Base-by-base conservation (phyloP, 306 rosid species). In the Prunus padus region DNA sequence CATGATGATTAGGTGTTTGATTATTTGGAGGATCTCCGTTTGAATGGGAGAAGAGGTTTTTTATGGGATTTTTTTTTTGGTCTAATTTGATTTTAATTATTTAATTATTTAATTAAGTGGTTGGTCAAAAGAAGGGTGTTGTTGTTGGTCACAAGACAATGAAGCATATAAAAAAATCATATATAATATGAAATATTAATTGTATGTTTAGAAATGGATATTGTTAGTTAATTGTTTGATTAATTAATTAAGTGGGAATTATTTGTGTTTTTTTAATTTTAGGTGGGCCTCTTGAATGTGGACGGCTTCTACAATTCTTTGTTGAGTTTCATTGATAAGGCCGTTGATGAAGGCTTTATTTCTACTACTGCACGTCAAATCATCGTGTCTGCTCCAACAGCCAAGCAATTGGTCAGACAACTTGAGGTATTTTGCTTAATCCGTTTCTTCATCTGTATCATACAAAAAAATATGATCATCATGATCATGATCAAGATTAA, bases 211-310 rank as follows among this genome's bases (percentile, higher is more conserved):
- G 19, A 50, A 18, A 50, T 60, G 19, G 45, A 44, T 11, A 73
- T 50, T 54, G 79, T 62, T 22, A 66, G n/a, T 54, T 47, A 80
- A 31, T 37, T 37, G 71, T 50, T 75, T 69, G 47, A 52, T 37
- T 67, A 31, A 45, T 71, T 81, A 65, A 9, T 31, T 44, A 25
- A 57, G 19, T 59, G 11, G 19, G 11, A 42, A 42, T 42, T 42
- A 23, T 18, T 67, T 77, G 64, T 79, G 26, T 19, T 52, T 76
- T 76, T 84, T 72, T 76, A 37, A 37, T 37, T 37, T 83, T 78
- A 96, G 99, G 99, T 96, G 89, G 99, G 99, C 13, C 91, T 96
- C 12, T 83, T 96, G 89, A 96, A 96, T 77, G 99, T 96, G 74
- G 99, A 96, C 78, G 99, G 99, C 26, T 96, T 84, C 82, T 96